Base-by-base conservation (phyloP, 176 grass and related monocot genomes). In the Elymus sibiricus region DNA sequence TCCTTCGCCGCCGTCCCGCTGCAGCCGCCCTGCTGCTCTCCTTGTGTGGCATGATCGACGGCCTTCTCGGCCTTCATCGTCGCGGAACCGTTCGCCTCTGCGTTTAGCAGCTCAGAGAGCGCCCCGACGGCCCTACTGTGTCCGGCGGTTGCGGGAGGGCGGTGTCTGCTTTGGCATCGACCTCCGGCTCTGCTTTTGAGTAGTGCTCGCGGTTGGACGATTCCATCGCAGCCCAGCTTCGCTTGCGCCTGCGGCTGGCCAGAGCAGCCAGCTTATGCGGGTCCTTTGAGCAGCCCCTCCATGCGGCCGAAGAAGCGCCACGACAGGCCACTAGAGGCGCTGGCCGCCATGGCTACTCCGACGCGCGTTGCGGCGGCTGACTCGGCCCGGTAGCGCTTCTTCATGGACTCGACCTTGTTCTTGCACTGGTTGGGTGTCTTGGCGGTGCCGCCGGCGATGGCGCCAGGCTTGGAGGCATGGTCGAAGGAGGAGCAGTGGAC, bases 391-490 rank as follows among this genome's bases (percentile, higher is more conserved):
- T 95, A 98, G 24, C 96, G 76, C 84, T 98, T 98, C 93, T 98
- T 95, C 96, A 95, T 95, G 31, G 96, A 95, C 86, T 98, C 96
- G 61, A 98, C 82, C 91, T 98, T 98, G 88, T 98, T 98, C 88
- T 98, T 98, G 90, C 96, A 98, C 86, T 98, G 96, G 27, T 86
- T 95, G 60, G 96, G 90, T 1, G 91, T 94, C 90, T 95, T 98
- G 78, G 79, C 64, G 58, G 76, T 83, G 90, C 65, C 88, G 49
- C 32, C 5, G 10, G 51, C 72, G 9, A 70, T 66, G 21, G 56
- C 11, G 12, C 42, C 78, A 9, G 76, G 80, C 86, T 73, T 92
- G 62, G 26, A 15, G 12, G 62, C 2, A 13, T n/a, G 5, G 11
- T 43, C 69, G 22, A 37, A 42, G 37, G 37, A 31, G 56, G 86